Base-by-base conservation (phyloP, 1,284 basidiomycete genomes). In the Fistulinella cinereoalba region DNA sequence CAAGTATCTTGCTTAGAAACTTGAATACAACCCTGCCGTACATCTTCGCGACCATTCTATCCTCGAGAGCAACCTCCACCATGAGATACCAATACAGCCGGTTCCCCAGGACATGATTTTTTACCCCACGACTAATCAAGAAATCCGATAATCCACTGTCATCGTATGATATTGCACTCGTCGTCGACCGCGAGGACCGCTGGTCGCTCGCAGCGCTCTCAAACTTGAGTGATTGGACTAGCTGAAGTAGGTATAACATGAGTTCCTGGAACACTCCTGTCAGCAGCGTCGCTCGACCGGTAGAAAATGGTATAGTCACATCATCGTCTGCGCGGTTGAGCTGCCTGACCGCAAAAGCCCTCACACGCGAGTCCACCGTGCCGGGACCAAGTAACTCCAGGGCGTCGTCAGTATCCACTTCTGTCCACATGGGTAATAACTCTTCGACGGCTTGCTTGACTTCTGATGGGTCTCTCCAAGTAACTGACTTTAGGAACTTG, bases 371-470 rank as follows among this genome's bases (percentile, higher is more conserved):
- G 64, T 99, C 94, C 5, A 91, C 81, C 13, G 92, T 99, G 0
- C 83, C 80, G 1, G 96, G 94, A 0, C 96, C 97, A 0, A 99
- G 75, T 23, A 99, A 71, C 64, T 99, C 97, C 6, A 99, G 74
- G 3, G 96, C 97, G 65, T 99, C 97, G 56, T 97, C 95, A 15
- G 92, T 91, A 51, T 95, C 96, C 18, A 98, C 90, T 59, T 97
- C 94, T 2, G 91, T 93, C 97, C 96, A 99, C 65, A 95, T 85
- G 0, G 96, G 96, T 24, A 99, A 68, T 6, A 99, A 70, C 52
- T 96, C 92, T 64, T 99, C 96, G 2, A 97, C 95, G 0, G 96
- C 97, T 65, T 99, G 97, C 61, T 96, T 94, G 10, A 97, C 93
- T 69, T 99, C 97, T 3, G 90, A 89, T 0, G 88, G 81, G 64